Evolutionary conservation across 2,329 filamentous ascomycete genomes (phyloP).

Genomic region (Phialophora chinensis): DNA sequence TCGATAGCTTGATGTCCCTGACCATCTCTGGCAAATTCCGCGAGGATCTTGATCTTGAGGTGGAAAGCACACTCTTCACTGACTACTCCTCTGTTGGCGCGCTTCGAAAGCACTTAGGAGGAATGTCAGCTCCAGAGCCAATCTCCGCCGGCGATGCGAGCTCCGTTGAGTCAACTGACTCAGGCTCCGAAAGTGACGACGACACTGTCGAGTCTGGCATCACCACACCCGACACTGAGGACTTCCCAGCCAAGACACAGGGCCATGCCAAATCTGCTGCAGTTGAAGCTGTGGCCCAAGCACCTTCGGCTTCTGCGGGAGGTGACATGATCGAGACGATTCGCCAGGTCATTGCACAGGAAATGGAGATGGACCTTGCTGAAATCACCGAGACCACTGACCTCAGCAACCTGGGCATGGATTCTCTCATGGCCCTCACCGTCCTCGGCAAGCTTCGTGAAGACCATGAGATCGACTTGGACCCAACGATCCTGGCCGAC

Average conservation of each 20-base stretch:
- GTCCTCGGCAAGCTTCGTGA: constrained; percentile 54
- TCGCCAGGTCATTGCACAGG: constrained; percentile 50
- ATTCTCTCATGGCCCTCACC: constrained; percentile 54
- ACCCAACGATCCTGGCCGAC: constrained; percentile 53
- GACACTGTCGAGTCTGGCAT: constrained; percentile 40
- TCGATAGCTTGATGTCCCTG: constrained; percentile 66
- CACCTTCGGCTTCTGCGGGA: constrained; percentile 47
- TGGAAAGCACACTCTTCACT: constrained; percentile 65
- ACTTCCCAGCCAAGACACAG: constrained; percentile 37
- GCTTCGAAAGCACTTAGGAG: constrained; percentile 62
- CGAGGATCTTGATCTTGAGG: constrained; percentile 65
- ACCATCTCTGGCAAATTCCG: constrained; percentile 68
- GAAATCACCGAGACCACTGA: constrained; percentile 51
- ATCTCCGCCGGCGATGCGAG: constrained; percentile 41
- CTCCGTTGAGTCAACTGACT: constrained; percentile 39
- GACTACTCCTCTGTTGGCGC: constrained; percentile 66
- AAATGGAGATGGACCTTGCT: constrained; percentile 51
- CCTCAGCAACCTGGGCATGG: constrained; percentile 53
- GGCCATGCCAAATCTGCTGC: constrained; percentile 40
- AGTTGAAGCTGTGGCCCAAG: constrained; percentile 40
- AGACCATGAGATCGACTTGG: constrained; percentile 49
- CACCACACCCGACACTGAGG: constrained; percentile 41
- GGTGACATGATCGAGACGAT: constrained; percentile 49
- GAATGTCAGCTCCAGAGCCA: constrained; percentile 30
- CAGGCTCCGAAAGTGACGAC: constrained; percentile 39